Base-by-base conservation (phyloP, 768 basidiomycete genomes). In the Russula abietina region DNA sequence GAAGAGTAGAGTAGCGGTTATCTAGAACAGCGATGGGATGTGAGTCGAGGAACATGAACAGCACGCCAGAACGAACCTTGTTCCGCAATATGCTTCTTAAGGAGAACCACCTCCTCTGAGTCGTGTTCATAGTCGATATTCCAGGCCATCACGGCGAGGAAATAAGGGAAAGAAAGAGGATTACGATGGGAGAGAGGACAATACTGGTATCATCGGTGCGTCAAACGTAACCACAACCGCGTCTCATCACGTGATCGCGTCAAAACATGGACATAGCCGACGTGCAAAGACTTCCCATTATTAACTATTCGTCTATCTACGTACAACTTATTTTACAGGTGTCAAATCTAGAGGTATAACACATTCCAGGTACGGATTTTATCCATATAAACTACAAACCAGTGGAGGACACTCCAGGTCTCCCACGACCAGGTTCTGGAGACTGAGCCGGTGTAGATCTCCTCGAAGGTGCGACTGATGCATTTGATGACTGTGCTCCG, bases 41-140 rank as follows among this genome's bases (percentile, higher is more conserved):
- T 55, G 28, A 57, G 53, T 36, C 30, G 32, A 48, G 55, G 36
- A 38, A 14, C 22, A 16, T 43, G 30, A 55, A n/a, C 8, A 14
- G 36, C 8, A 39, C 30, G 16, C 6, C 22, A 4, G 32, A 36
- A 26, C 3, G 14, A 45, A 66, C 67, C 67, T 66, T 68, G 67
- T 26, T 68, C 65, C 17, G 65, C 56, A 49, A 68, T 68, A 2
- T 60, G 67, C 48, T 59, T 68, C 67, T 67, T 68, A 16, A 68
- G 53, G 12, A 45, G 10, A 38, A 63, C 17, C 17, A 66, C 57
- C 32, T 66, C 67, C 30, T 68, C 67, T 19, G 65, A 59, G 50
- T 68, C 67, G 19, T 49, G 51, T 63, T 68, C 67, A 45, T 67
- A 66, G 41, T 62, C 60, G 32, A 65, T 60, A 33, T 45, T 62